Base-by-base conservation (phyloP, 192 early-diverging fungal species). In the Chytriomyces sp. region DNA sequence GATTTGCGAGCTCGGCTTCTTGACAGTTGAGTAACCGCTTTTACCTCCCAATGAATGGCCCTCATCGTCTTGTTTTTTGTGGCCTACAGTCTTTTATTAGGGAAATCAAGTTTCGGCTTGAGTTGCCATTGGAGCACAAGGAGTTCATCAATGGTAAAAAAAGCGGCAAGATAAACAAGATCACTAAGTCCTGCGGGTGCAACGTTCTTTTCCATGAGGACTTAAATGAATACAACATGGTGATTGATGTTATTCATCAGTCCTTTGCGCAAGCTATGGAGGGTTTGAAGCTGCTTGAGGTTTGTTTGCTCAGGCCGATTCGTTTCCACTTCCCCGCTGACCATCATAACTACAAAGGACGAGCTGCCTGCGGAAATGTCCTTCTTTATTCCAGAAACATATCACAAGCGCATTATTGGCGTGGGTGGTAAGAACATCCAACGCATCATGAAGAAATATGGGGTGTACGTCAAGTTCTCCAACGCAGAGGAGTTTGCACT, bases 91-190 rank as follows among this genome's bases (percentile, higher is more conserved):
- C 73, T 17, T 32, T 75, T 32, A 82, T 88, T 53, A 72, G 86
- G 19, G 88, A 91, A 64, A 86, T 86, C 38, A 89, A 89, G 64
- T 92, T 94, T 67, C 86, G 87, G 61, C 76, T 94, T 22, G 93
- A 94, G 60, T 74, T 92, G 32, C 81, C 90, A 8, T 85, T 89
- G 6, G 90, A 92, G 65, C 93, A 94, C 72, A 83, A 87, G 7
- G 93, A 94, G 59, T 94, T 93, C 71, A 94, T 94, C 52, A 91
- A 89, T 60, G 93, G 93, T 52, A 94, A 94, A 75, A 94, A 94
- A 79, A 91, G 86, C 59, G 93, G 93, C 62, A 94, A 94, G 72
- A 91, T 93, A 73, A 94, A 93, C 81, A 86, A 90, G 67, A 94
- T 94, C 67, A 88, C 86, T 73, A 92, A 91, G 69, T 79, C 84